A percentile compares a stretch with the other conserved stretches of the same genome.
phyloP scores from a whole-genome alignment of 768 basidiomycete species.

The Leucogyrophana mollusca region DNA sequence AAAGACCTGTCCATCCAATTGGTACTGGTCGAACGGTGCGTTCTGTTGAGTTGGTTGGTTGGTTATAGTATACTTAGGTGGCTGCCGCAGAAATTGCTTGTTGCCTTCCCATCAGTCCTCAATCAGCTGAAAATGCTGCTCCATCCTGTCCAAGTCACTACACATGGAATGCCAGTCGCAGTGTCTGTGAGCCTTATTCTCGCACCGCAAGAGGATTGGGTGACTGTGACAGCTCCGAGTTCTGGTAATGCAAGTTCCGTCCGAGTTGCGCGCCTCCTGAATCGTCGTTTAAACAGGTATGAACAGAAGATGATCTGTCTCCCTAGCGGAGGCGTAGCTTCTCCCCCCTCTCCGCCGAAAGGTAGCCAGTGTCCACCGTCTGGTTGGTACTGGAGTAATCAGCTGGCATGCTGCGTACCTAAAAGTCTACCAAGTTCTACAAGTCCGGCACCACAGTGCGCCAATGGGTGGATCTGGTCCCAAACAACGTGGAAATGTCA shows the following conservation, averaged over 20 bases:
- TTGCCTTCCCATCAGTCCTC: too few relatives aligned
- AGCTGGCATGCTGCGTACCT: slow-evolving; percentile 54
- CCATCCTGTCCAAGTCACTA: too few relatives aligned
- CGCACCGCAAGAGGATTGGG: too few relatives aligned
- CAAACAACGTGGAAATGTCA: slow-evolving; percentile 40
- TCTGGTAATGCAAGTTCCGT: slow-evolving; percentile 10
- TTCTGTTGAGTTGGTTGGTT: too few relatives aligned
- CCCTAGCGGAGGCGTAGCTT: slow-evolving; percentile 35
- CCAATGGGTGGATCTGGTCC: slow-evolving; percentile 46
- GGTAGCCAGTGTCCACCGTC: slow-evolving; percentile 45
- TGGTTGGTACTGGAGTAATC: slow-evolving; percentile 47
- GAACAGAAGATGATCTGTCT: slow-evolving; percentile 27
- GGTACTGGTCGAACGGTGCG: too few relatives aligned
- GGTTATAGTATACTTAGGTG: too few relatives aligned
- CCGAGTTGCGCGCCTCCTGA: not conserved
- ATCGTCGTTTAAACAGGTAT: slow-evolving; percentile 17
- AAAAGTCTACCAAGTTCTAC: slow-evolving; percentile 36
- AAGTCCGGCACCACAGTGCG: slow-evolving; percentile 43
- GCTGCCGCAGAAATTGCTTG: too few relatives aligned
- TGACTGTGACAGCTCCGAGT: slow-evolving; percentile 11
- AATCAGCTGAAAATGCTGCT: too few relatives aligned
- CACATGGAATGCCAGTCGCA: too few relatives aligned
- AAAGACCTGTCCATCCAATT: too few relatives aligned
- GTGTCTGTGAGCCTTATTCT: too few relatives aligned
- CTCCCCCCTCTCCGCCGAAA: slow-evolving; percentile 46